A percentile compares a stretch with the other conserved stretches of the same genome.
phyloP scores from a whole-genome alignment of 306 rosid species.

The Acacia confusa region DNA sequence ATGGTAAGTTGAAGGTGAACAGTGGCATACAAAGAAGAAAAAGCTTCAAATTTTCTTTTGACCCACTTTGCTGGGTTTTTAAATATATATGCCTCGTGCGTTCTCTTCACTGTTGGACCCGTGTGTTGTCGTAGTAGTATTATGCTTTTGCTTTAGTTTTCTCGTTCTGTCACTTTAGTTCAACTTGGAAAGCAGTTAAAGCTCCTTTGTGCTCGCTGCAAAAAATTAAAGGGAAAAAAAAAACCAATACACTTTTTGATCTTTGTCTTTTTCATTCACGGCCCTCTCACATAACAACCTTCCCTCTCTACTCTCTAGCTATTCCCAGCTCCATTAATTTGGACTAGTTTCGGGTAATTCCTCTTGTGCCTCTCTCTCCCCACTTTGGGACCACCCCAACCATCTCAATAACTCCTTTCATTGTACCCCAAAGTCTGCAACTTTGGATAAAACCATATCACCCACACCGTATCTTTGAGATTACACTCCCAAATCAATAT shows the following conservation, averaged over 20 bases:
- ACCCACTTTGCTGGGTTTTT: constrained; percentile 2
- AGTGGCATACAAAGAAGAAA: constrained; percentile 10
- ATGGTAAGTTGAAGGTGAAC: constrained; percentile 28
- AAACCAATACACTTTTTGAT: not conserved
- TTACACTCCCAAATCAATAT: not conserved
- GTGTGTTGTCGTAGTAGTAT: not conserved
- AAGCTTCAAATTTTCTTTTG: constrained; percentile 38
- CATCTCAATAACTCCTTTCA: not conserved
- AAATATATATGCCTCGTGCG: not conserved
- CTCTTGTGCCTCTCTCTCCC: not conserved
- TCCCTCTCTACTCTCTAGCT: not conserved
- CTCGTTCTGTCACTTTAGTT: constrained; percentile 45
- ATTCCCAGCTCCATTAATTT: constrained; percentile 18
- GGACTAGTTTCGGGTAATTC: constrained; percentile 25
- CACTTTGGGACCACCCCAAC: constrained; percentile 31
- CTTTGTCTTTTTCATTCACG: not conserved
- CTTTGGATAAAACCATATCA: constrained; percentile 1
- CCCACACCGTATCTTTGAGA: not conserved
- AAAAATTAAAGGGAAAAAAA: not conserved
- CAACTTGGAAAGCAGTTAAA: constrained; percentile 48
- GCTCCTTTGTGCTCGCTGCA: constrained; percentile 47
- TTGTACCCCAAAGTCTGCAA: constrained; percentile 4
- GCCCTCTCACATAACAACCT: constrained; percentile 22
- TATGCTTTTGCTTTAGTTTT: constrained; percentile 26
- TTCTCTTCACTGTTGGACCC: not conserved